Conservation (phyloP, 2,329 filamentous ascomycete genomes). For the Phyllosticta citrichinensis region DNA sequence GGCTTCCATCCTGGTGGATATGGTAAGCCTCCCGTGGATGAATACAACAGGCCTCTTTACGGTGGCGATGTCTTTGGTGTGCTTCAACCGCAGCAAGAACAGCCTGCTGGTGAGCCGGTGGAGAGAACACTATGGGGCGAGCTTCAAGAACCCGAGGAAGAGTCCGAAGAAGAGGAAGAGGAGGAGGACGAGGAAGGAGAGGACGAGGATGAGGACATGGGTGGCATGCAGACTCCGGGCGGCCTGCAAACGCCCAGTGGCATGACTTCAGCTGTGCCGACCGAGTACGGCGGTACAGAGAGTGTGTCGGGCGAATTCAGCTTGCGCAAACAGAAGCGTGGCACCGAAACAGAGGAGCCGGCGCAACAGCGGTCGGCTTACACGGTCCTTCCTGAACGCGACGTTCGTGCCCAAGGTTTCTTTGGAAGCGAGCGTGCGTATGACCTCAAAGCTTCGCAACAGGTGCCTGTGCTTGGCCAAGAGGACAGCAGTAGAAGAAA, state of each 20-base stretch:
- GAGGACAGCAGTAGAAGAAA: conserved; percentile 76
- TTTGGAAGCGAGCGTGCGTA: conserved; percentile 93
- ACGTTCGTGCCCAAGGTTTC: conserved; percentile 80
- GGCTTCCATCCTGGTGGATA: conserved; percentile 93
- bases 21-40: conserved; percentile 90
- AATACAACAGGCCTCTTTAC: conserved; percentile 82
- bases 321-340: conserved; percentile 74
- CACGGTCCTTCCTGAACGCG: conserved; percentile 80
- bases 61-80: conserved; percentile 93
- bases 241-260: conserved; percentile 75
- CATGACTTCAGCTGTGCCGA: conserved; percentile 67
- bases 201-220: conserved; percentile 52
- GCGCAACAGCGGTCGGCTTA: conserved; percentile 68
- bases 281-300: conserved; percentile 66
- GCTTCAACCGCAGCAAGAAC: conserved; percentile 49
- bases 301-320: conserved; percentile 81
- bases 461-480: conserved; percentile 64
- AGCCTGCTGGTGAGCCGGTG: conserved; percentile 61
- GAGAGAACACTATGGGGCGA: conserved; percentile 91
- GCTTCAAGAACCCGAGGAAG: conserved; percentile 57
- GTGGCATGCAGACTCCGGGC: conserved; percentile 42
- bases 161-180: conserved; percentile 46
- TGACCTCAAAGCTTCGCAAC: conserved; percentile 57
- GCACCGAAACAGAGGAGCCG: conserved; percentile 80
- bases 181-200: conserved; percentile 67